Conservation (phyloP, 352 stramenopile species). For the Phytophthora sp. region DNA sequence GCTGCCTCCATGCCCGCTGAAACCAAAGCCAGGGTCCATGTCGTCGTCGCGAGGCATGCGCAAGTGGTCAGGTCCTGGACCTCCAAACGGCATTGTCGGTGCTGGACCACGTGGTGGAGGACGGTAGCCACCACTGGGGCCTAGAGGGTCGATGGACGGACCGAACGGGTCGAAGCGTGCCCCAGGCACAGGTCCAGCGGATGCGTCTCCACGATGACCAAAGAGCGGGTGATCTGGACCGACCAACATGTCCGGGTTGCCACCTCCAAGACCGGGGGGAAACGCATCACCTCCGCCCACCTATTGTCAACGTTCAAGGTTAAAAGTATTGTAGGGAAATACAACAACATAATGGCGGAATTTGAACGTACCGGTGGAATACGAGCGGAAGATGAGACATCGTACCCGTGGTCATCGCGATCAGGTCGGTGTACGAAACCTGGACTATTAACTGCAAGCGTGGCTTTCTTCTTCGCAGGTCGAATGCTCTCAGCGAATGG, state of each 20-base stretch:
- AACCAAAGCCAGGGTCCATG: conserved; percentile 57
- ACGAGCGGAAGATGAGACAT: conserved; percentile 30
- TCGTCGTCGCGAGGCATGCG: conserved; percentile 77
- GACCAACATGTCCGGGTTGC: conserved; percentile 75
- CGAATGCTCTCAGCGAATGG: conserved; percentile 65
- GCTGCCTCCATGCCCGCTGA: conserved; percentile 23
- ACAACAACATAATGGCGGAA: neutral
- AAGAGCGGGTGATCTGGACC: conserved; percentile 82
- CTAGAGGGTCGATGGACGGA: conserved; percentile 59
- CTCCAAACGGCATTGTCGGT: conserved; percentile 73
- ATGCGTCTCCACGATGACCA: conserved; percentile 60
- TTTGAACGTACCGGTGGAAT: conserved; percentile 44
- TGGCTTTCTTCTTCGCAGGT: conserved; percentile 46
- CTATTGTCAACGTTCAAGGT: conserved; percentile 13
- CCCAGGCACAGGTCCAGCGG: conserved; percentile 63
- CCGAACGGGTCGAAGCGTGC: conserved; percentile 88
- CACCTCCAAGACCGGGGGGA: conserved; percentile 60
- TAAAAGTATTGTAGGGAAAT: neutral
- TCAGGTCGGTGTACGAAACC: conserved; percentile 20
- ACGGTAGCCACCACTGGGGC: conserved; percentile 53
- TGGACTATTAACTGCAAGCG: conserved; percentile 9
- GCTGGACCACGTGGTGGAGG: conserved; percentile 45
- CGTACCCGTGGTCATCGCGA: conserved; percentile 21
- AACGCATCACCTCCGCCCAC: conserved; percentile 76
- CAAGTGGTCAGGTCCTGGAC: conserved; percentile 79